These are phyloP conservation scores for Leptodontidium sp. DNA, from an alignment of 2,329 filamentous ascomycete species.

Conservation along the genomic window DNA sequence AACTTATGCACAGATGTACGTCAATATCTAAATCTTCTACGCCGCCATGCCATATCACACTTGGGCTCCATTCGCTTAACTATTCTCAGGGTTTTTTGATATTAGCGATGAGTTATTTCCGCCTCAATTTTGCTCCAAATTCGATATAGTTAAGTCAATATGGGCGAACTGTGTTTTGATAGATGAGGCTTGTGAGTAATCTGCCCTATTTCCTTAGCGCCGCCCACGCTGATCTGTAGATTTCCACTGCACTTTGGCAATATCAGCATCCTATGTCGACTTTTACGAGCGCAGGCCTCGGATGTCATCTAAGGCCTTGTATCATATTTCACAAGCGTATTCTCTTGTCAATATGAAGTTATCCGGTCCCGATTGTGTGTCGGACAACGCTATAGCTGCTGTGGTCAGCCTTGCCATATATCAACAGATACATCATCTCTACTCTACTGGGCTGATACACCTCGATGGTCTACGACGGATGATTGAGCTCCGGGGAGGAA, in stretches of 20 bases:
- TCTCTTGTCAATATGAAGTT: conserved; percentile 3
- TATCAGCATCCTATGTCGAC: conserved; percentile 2
- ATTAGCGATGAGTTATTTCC: neutral
- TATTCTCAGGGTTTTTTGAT: conserved; percentile 3
- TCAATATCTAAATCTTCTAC: conserved; percentile 5
- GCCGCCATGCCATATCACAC: neutral
- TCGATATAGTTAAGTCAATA: conserved; percentile 1
- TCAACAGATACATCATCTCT: conserved; percentile 5
- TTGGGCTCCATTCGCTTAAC: neutral
- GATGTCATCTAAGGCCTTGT: conserved; percentile 4
- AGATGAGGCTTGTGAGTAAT: conserved; percentile 2
- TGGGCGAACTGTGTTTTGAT: conserved; percentile 1
- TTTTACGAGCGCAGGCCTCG: conserved; percentile 1
- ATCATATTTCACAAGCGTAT: conserved; percentile 3
- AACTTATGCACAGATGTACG: conserved; percentile 5
- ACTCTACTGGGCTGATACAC: conserved; percentile 1
- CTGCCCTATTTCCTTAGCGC: neutral
- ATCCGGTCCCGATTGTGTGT: conserved; percentile 1
- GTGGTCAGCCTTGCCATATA: conserved; percentile 2
- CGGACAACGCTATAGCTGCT: conserved; percentile 4
- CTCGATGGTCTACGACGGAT: neutral
- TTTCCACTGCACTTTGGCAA: conserved; percentile 4
- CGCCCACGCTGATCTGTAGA: conserved; percentile 2
- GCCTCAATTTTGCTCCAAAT: conserved; percentile 1
- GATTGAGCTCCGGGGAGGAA: conserved; percentile 4